Evolutionary conservation across 78 protist genomes (phyloP).

Genomic region (Dictyostelium capitatum): DNA sequence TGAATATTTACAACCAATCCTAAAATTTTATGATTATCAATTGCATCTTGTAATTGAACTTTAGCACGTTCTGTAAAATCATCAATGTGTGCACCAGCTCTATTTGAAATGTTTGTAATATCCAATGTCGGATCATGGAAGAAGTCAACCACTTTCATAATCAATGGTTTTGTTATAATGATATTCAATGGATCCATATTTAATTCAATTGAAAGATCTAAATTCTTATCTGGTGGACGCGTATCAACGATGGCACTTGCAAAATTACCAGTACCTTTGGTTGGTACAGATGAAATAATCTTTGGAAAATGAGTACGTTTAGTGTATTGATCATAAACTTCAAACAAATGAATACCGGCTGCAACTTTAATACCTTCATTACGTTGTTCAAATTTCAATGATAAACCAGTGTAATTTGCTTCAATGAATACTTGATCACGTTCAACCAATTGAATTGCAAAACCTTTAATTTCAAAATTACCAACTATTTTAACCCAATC

Average conservation of each 20-base stretch:
- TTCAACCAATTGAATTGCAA: slow-evolving; percentile 56
- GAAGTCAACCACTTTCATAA: slow-evolving; percentile 42
- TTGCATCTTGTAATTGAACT: slow-evolving; percentile 67
- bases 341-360: slow-evolving; percentile 55
- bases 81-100: slow-evolving; percentile 57
- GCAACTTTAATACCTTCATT: slow-evolving; percentile 50
- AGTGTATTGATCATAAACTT: slow-evolving; percentile 66
- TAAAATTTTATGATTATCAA: slow-evolving; percentile 64
- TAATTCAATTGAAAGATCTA: slow-evolving; percentile 44
- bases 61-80: slow-evolving; percentile 50
- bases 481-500: slow-evolving; percentile 68
- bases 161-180: slow-evolving; percentile 56
- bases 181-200: slow-evolving; percentile 74
- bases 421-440: slow-evolving; percentile 43
- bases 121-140: slow-evolving; percentile 54
- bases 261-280: slow-evolving; percentile 18
- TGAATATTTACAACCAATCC: slow-evolving; percentile 61
- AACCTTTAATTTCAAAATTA: slow-evolving; percentile 43
- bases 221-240: slow-evolving; percentile 38
- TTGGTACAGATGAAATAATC: slow-evolving; percentile 17
- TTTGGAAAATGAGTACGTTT: slow-evolving; percentile 51
- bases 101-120: slow-evolving; percentile 64
- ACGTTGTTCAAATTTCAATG: slow-evolving; percentile 50
- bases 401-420: slow-evolving; percentile 33
- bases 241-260: slow-evolving; percentile 53